phyloP scores from a whole-genome alignment of 164 flowering plant species.

The Chimonanthus salicifolius region DNA sequence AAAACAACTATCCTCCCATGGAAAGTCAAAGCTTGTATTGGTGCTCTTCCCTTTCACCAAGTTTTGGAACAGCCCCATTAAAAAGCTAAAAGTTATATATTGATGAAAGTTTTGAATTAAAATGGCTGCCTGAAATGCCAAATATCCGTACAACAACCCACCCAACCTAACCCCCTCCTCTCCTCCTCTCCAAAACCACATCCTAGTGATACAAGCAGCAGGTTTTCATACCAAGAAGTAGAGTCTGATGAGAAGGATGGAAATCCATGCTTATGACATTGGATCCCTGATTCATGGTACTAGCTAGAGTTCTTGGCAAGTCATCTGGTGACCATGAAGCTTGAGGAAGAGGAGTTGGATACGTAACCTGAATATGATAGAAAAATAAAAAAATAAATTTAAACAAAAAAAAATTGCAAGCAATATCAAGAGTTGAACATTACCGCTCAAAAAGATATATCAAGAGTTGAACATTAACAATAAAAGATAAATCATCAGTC shows the following conservation, averaged over 20 bases:
- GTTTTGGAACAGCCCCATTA: too few relatives aligned
- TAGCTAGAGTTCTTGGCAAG: slow-evolving; percentile 67
- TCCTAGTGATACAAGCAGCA: background rate
- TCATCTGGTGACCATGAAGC: slow-evolving; percentile 68
- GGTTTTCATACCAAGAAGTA: slow-evolving; percentile 60
- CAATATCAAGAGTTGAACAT: background rate
- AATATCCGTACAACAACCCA: too few relatives aligned
- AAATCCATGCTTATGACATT: slow-evolving; percentile 86
- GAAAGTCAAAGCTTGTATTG: too few relatives aligned
- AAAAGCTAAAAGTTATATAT: too few relatives aligned
- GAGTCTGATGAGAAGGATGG: slow-evolving; percentile 70
- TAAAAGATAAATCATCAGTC: background rate
- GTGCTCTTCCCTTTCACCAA: too few relatives aligned
- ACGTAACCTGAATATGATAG: slow-evolving; percentile 46
- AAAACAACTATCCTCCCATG: too few relatives aligned
- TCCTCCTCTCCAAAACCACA: too few relatives aligned
- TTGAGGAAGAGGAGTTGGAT: slow-evolving; percentile 56
- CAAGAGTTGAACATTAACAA: background rate
- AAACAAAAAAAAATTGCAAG: background rate
- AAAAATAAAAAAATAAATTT: background rate
- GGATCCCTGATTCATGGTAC: slow-evolving; percentile 68
- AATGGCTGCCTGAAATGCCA: too few relatives aligned
- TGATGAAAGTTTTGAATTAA: too few relatives aligned
- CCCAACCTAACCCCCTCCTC: too few relatives aligned
- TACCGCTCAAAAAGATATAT: background rate